These are phyloP conservation scores for Rhizopogon roseolus DNA, from an alignment of 768 basidiomycete species.

Conservation along the genomic window DNA sequence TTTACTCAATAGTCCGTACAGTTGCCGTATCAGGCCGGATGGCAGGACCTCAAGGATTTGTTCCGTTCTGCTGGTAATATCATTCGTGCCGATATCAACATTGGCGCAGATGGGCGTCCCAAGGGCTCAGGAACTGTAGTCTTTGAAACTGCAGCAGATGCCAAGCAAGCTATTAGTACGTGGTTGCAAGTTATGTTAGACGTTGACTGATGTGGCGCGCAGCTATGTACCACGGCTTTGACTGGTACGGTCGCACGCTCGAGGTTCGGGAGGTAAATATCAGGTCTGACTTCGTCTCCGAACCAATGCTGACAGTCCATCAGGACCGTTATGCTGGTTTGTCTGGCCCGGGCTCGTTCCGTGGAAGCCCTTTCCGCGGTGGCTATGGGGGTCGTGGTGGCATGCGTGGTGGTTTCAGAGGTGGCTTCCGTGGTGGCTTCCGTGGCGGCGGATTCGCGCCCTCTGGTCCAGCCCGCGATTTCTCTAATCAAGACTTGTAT, in stretches of 20 bases:
- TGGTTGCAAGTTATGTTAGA: slow-evolving; percentile 9
- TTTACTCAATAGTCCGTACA: slow-evolving; percentile 25
- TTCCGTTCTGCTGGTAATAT: slow-evolving; percentile 96
- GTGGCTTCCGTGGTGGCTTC: slow-evolving; percentile 48
- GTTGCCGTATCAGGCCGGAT: slow-evolving; percentile 96
- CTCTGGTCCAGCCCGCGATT: slow-evolving; percentile 53
- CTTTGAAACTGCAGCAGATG: slow-evolving; percentile 88
- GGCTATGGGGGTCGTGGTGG: slow-evolving; percentile 49
- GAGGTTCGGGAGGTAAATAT: slow-evolving; percentile 87
- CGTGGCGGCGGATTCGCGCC: slow-evolving; percentile 56
- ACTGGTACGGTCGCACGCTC: slow-evolving; percentile 93
- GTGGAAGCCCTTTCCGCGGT: slow-evolving; percentile 46
- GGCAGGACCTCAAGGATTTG: slow-evolving; percentile 97
- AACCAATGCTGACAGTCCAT: background rate
- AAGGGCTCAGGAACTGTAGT: slow-evolving; percentile 98
- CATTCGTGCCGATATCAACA: slow-evolving; percentile 92
- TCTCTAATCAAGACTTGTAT: slow-evolving; percentile 86
- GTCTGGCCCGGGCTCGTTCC: slow-evolving; percentile 55
- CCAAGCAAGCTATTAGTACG: slow-evolving; percentile 86
- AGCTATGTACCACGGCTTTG: slow-evolving; percentile 97
- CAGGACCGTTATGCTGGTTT: slow-evolving; percentile 89
- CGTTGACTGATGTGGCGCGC: background rate
- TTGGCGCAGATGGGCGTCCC: slow-evolving; percentile 87
- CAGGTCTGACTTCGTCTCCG: background rate
- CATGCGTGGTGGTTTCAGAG: slow-evolving; percentile 47